Percentiles rank a stretch among this genome's conserved stretches.
These are phyloP conservation scores for Trametes maxima DNA, from an alignment of 768 basidiomycete genomes.

Conservation along the genomic window DNA sequence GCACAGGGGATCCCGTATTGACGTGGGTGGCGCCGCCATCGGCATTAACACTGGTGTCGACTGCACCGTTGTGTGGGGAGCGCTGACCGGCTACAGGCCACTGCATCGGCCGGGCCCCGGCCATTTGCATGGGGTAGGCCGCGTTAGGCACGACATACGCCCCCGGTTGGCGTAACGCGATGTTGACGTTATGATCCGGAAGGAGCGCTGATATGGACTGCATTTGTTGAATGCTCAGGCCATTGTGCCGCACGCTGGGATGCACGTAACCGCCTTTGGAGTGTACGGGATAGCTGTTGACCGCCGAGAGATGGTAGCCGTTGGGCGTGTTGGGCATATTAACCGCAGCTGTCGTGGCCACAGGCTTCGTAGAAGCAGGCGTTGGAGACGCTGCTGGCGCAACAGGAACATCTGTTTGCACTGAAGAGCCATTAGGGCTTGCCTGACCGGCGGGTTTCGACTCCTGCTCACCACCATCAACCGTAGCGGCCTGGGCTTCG, in stretches of 20 bases:
- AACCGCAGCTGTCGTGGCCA: constrained; percentile 42
- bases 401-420: constrained; percentile 29
- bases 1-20: constrained; percentile 42
- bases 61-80: constrained; percentile 28
- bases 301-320: constrained; percentile 38
- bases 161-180: constrained; percentile 36
- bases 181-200: constrained; percentile 29
- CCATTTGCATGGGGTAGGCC: constrained; percentile 45
- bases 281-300: constrained; percentile 47
- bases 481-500: constrained; percentile 13
- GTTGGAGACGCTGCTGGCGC: constrained; percentile 30
- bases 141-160: constrained; percentile 40
- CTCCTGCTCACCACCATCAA: constrained; percentile 24
- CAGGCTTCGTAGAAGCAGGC: constrained; percentile 52
- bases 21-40: constrained; percentile 37
- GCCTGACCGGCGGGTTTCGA: constrained; percentile 19
- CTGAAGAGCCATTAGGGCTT: constrained; percentile 12
- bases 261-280: constrained; percentile 38
- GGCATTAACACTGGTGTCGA: constrained; percentile 33
- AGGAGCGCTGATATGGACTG: constrained; percentile 43
- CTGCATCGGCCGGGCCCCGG: constrained; percentile 41
- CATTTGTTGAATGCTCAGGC: constrained; percentile 58
- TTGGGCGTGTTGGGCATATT: constrained; percentile 44
- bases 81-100: constrained; percentile 37
- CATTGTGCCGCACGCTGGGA: constrained; percentile 39